Evolutionary conservation across 2,329 filamentous ascomycete species (phyloP).

Genomic region (Emmonsiellopsis sp.): DNA sequence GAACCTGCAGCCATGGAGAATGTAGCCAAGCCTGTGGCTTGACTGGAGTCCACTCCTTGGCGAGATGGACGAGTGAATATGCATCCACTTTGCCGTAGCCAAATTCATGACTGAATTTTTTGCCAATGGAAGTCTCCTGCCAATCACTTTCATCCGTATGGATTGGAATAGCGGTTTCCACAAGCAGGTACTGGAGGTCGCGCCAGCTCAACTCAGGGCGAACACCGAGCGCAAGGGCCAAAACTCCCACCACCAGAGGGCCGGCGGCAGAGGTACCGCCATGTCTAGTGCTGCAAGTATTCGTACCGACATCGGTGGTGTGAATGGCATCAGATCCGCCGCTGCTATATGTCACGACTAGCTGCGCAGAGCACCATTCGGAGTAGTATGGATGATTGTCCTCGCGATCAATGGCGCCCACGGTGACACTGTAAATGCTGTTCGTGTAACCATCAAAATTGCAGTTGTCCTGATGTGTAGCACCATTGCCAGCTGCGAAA

Average conservation of each 20-base stretch:
- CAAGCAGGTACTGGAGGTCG: slow-evolving; percentile 84
- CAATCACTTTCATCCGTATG: slow-evolving; percentile 67
- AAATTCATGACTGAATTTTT: slow-evolving; percentile 86
- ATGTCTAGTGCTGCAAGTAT: slow-evolving; percentile 71
- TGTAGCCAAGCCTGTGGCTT: slow-evolving; percentile 95
- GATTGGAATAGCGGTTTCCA: slow-evolving; percentile 75
- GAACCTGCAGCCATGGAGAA: slow-evolving; percentile 88
- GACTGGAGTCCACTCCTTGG: slow-evolving; percentile 76
- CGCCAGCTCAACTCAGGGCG: slow-evolving; percentile 86
- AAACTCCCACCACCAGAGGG: slow-evolving; percentile 83
- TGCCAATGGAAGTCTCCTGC: slow-evolving; percentile 71
- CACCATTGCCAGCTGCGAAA: slow-evolving; percentile 93
- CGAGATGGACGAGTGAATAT: slow-evolving; percentile 72
- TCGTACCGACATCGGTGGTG: slow-evolving; percentile 84
- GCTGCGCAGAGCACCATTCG: slow-evolving; percentile 86
- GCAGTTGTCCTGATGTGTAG: slow-evolving; percentile 81
- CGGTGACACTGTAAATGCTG: slow-evolving; percentile 97
- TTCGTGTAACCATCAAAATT: slow-evolving; percentile 99
- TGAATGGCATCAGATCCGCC: slow-evolving; percentile 84
- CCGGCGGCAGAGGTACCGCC: slow-evolving; percentile 94
- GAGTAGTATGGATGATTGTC: slow-evolving; percentile 93
- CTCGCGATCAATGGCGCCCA: slow-evolving; percentile 81
- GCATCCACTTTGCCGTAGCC: slow-evolving; percentile 94
- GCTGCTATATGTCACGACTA: slow-evolving; percentile 95
- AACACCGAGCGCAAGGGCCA: slow-evolving; percentile 75